Percentiles rank a stretch among this genome's conserved stretches.
phyloP scores from a whole-genome alignment of 805 yeast genomes.

The Pachysolen tannophilus region DNA sequence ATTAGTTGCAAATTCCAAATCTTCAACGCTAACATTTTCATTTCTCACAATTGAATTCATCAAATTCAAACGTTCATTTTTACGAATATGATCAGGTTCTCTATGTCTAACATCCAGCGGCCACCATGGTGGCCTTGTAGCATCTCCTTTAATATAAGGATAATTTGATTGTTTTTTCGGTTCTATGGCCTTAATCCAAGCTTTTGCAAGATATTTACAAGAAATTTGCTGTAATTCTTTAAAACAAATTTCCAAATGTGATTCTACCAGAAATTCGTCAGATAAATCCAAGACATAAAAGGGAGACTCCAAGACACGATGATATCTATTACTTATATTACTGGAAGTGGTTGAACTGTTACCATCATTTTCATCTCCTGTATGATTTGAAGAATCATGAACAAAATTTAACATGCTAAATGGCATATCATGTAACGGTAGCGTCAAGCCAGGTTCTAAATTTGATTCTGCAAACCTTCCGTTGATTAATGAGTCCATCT shows the following conservation, averaged over 20 bases:
- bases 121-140: slow-evolving; percentile 64
- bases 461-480: too few species aligned
- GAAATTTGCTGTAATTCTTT: slow-evolving; percentile 38
- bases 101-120: slow-evolving; percentile 48
- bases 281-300: background rate
- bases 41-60: slow-evolving; percentile 31
- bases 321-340: too few species aligned
- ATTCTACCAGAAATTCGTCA: slow-evolving; percentile 14
- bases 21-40: background rate
- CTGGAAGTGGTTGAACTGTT: too few species aligned
- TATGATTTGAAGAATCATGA: too few species aligned
- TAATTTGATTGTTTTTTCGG: slow-evolving; percentile 56
- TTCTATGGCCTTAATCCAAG: slow-evolving; percentile 59
- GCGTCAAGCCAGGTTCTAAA: too few species aligned
- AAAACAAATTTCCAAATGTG: slow-evolving; percentile 21
- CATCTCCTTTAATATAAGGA: slow-evolving; percentile 52
- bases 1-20: background rate
- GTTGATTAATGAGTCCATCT: too few species aligned
- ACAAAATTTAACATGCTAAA: too few species aligned
- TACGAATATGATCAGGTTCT: slow-evolving; percentile 69
- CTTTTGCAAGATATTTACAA: slow-evolving; percentile 57
- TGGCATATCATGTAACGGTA: too few species aligned
- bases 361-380: too few species aligned
- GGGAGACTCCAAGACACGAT: background rate
- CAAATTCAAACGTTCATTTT: slow-evolving; percentile 44